Percentiles rank a stretch among this genome's conserved stretches.
phyloP scores from a whole-genome alignment of 2,329 filamentous ascomycete species.

The Didymella segeticola region DNA sequence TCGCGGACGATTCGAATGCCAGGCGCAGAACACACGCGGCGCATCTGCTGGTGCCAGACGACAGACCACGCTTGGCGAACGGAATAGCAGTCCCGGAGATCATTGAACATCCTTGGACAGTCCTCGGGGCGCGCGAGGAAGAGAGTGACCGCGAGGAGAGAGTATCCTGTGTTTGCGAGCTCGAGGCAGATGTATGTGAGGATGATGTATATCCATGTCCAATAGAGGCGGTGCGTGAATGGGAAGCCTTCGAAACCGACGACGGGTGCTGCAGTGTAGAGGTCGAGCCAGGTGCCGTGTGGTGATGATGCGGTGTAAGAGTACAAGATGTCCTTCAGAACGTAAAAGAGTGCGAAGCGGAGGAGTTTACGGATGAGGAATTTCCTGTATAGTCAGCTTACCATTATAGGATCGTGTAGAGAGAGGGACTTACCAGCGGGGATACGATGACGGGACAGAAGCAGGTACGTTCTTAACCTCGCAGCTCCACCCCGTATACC shows the following conservation, averaged over 20 bases:
- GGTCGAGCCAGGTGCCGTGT: slow-evolving; percentile 30
- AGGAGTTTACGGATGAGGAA: slow-evolving; percentile 31
- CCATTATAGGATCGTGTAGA: too few relatives aligned
- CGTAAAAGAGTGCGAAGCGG: slow-evolving; percentile 19
- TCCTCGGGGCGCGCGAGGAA: slow-evolving; percentile 31
- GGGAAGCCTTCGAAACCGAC: slow-evolving; percentile 4
- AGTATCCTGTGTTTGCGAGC: background rate
- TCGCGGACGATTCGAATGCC: slow-evolving; percentile 29
- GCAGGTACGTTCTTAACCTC: slow-evolving; percentile 37
- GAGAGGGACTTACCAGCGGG: slow-evolving; percentile 23
- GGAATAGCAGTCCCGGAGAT: slow-evolving; percentile 23
- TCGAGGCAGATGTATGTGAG: slow-evolving; percentile 29
- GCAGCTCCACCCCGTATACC: slow-evolving; percentile 36
- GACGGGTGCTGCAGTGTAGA: slow-evolving; percentile 14
- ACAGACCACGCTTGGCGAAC: slow-evolving; percentile 33
- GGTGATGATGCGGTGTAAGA: slow-evolving; percentile 29
- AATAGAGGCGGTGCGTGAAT: slow-evolving; percentile 21
- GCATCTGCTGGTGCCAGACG: slow-evolving; percentile 37
- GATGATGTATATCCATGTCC: slow-evolving; percentile 30
- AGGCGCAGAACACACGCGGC: slow-evolving; percentile 27
- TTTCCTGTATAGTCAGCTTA: slow-evolving; percentile 12
- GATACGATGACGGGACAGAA: slow-evolving; percentile 26
- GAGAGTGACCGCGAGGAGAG: slow-evolving; percentile 22
- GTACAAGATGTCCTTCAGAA: slow-evolving; percentile 20
- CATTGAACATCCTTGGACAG: slow-evolving; percentile 35